Conservation (phyloP, 148 eudicot genomes). For the Beta vulgaris region DNA sequence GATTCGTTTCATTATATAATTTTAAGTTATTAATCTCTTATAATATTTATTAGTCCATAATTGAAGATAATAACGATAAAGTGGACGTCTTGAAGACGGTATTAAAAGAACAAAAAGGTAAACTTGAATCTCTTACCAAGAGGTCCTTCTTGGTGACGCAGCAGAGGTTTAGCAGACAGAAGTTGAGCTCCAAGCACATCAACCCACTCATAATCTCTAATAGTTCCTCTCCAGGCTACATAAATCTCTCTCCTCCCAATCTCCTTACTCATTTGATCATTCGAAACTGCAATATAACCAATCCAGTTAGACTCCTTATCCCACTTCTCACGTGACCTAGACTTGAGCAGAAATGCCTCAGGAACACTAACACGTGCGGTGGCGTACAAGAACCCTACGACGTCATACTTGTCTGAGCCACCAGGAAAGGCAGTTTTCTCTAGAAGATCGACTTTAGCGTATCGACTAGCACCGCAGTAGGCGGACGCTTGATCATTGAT, state of each 20-base stretch:
- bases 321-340: constrained; percentile 61
- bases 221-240: constrained; percentile 67
- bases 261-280: constrained; percentile 33
- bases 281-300: constrained; percentile 56
- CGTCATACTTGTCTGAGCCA: constrained; percentile 32
- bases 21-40: too few species aligned
- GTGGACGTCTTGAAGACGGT: too few species aligned
- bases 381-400: constrained; percentile 54
- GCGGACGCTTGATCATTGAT: constrained; percentile 39
- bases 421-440: constrained; percentile 31
- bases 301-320: constrained; percentile 78
- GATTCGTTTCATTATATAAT: too few species aligned
- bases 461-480: constrained; percentile 47
- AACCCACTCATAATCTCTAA: constrained; percentile 62
- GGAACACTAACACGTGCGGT: constrained; percentile 51
- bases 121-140: constrained; percentile 2
- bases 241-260: constrained; percentile 62
- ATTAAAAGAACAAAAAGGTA: background rate
- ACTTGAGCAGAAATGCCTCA: constrained; percentile 51
- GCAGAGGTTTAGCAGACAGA: constrained; percentile 38
- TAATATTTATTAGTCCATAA: too few species aligned
- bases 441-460: constrained; percentile 30
- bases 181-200: constrained; percentile 51
- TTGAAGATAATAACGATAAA: too few species aligned
- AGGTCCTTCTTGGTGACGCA: background rate